phyloP scores from a whole-genome alignment of 148 eudicot species.

The Linanthus parryae region DNA sequence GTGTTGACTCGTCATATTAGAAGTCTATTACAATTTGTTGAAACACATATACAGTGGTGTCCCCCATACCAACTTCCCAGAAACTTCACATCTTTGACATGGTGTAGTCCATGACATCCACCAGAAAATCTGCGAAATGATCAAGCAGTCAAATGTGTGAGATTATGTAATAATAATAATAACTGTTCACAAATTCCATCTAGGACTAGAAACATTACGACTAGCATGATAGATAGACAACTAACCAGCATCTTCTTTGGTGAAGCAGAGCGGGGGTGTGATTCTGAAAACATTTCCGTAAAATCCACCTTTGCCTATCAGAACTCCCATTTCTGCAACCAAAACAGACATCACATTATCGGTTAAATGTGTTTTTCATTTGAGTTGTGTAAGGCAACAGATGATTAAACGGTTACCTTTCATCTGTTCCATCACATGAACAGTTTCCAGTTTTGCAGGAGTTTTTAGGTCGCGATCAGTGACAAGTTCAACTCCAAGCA shows the following conservation, averaged over 20 bases:
- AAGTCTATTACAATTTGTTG: neutral
- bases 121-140: slow-evolving; percentile 41
- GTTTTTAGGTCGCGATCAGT: slow-evolving; percentile 75
- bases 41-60: neutral
- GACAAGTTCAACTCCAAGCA: slow-evolving; percentile 92
- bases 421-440: slow-evolving; percentile 93
- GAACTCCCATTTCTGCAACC: slow-evolving; percentile 71
- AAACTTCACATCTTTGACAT: slow-evolving; percentile 38
- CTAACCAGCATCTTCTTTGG: slow-evolving; percentile 97
- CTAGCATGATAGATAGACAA: too few relatives aligned
- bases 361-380: neutral
- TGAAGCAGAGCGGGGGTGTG: slow-evolving; percentile 97
- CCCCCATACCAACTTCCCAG: neutral
- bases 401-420: slow-evolving; percentile 36
- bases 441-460: slow-evolving; percentile 81
- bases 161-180: too few relatives aligned
- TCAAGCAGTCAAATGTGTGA: neutral
- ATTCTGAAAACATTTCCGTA: slow-evolving; percentile 92
- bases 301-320: slow-evolving; percentile 93
- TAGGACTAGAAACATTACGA: too few relatives aligned
- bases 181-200: too few relatives aligned
- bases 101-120: slow-evolving; percentile 45
- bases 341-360: neutral
- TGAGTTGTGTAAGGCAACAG: neutral
- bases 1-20: slow-evolving; percentile 13